Evolutionary conservation across 306 rosid genomes (phyloP).

Genomic region (Cercis canadensis): DNA sequence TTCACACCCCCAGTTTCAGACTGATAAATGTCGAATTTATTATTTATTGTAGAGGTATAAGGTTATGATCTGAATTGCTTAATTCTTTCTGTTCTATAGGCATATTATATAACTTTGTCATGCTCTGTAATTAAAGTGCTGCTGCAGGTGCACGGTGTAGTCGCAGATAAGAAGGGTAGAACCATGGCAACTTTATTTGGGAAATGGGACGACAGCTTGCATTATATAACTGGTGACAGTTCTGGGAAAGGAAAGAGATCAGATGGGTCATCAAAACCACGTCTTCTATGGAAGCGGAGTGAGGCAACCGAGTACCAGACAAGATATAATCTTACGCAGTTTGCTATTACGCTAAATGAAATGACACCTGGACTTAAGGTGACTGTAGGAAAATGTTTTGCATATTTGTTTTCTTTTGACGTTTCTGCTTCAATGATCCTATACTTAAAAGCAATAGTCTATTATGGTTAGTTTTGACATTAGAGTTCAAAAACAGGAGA

Average conservation of each 20-base stretch:
- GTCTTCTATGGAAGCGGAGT: slow-evolving; percentile 70
- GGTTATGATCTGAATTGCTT: slow-evolving; percentile 10
- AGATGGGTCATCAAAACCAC: slow-evolving; percentile 58
- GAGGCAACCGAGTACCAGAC: slow-evolving; percentile 61
- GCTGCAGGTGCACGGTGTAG: slow-evolving; percentile 72
- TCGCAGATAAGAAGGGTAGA: slow-evolving; percentile 81
- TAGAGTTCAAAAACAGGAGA: slow-evolving; percentile 61
- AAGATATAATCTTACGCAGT: slow-evolving; percentile 80
- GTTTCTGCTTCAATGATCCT: slow-evolving; percentile 10
- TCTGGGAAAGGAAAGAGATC: slow-evolving; percentile 72
- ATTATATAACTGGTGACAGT: slow-evolving; percentile 65
- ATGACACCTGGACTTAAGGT: slow-evolving; percentile 80
- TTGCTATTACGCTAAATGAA: slow-evolving; percentile 84
- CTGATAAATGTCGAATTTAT: not conserved
- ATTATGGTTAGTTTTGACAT: slow-evolving; percentile 28
- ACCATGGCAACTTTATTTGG: slow-evolving; percentile 79
- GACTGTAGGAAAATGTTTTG: not conserved
- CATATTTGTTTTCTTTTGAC: not conserved
- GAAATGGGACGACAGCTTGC: slow-evolving; percentile 93
- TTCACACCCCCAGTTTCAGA: not conserved
- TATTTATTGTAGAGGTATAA: not conserved
- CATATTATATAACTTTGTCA: slow-evolving; percentile 34
- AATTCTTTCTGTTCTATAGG: slow-evolving; percentile 10
- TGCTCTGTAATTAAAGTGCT: slow-evolving; percentile 48
- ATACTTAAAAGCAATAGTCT: not conserved